Evolutionary conservation across 2,329 filamentous ascomycete genomes (phyloP).

Genomic region (Penicillium sp.): DNA sequence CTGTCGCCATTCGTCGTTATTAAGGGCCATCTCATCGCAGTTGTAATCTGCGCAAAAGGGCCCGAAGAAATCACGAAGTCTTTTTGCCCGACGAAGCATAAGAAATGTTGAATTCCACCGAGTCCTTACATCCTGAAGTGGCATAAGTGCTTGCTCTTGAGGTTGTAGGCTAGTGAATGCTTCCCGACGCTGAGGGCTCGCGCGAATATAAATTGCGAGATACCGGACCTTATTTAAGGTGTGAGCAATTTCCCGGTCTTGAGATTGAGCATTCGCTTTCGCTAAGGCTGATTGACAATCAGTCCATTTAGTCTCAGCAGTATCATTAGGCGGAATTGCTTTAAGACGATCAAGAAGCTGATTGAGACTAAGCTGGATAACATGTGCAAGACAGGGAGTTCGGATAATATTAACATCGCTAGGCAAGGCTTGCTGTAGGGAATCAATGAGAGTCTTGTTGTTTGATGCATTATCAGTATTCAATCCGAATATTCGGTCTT

Average conservation of each 20-base stretch:
- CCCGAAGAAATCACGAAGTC: slow-evolving; percentile 1
- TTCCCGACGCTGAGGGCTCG: slow-evolving; percentile 5
- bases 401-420: not conserved
- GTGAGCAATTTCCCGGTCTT: too few species aligned
- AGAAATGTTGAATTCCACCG: slow-evolving; percentile 15
- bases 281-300: not conserved
- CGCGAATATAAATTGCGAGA: slow-evolving; percentile 7
- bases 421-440: not conserved
- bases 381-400: slow-evolving; percentile 7
- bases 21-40: not conserved
- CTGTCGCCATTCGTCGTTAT: slow-evolving; percentile 3
- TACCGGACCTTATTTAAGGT: not conserved
- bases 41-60: slow-evolving; percentile 1
- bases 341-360: slow-evolving; percentile 9
- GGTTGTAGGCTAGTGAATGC: not conserved
- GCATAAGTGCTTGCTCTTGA: slow-evolving; percentile 6
- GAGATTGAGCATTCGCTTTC: not conserved
- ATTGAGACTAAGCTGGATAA: slow-evolving; percentile 8
- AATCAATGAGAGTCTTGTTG: slow-evolving; percentile 4
- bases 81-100: slow-evolving; percentile 1
- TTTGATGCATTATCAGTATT: slow-evolving; percentile 12
- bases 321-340: slow-evolving; percentile 3
- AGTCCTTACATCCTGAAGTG: slow-evolving; percentile 12
- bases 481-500: not conserved
- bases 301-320: not conserved